Evolutionary conservation across 148 eudicot species (phyloP), one percentile per base, ranked within the genome.

Genomic region (Cornus florida): DNA sequence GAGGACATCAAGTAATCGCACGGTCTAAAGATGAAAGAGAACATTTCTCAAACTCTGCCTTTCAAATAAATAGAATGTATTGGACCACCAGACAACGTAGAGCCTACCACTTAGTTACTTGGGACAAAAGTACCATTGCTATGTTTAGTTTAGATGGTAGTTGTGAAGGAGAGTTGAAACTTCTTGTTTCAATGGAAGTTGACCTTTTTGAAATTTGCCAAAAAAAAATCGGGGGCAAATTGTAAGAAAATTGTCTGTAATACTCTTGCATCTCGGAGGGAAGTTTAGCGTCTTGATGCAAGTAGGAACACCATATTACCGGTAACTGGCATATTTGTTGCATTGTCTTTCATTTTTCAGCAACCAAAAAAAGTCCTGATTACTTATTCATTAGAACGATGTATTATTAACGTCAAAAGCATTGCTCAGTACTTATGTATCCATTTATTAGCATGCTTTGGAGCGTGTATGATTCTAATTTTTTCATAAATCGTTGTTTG

Each of bases 401-500:
- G 5, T 66, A 11, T 28, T 48, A 62, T 65, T 48, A 12, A 72
- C 48, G 19, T 12, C 13, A 10, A 28, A 53, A 12, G 1, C 2
- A 39, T 33, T n/a, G 19, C 24, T 23, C 16, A 23, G 28, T 28
- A 28, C 1, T 66, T 50, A 9, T n/a, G 3, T 72, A 31, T 60
- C 39, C 31, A 10, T 23, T 22, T 33, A 12, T n/a, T 24, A 22
- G 7, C 22, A 43, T 16, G 83, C 70, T 62, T 23, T 9, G 13
- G 59, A 19, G 28, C 33, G 9, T 73, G 22, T 24, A 33, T 76
- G 50, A 81, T 60, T 14, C 1, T 62, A 17, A 62, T 0, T 62
- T 6, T 62, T 22, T 72, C 71, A 56, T n/a, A 68, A n/a, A 28
- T 80, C 66, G 28, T 71, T 2, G 70, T 79, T 23, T 69, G 50